Conservation (phyloP, 331 rosid genomes). For the Malus hybrid region DNA sequence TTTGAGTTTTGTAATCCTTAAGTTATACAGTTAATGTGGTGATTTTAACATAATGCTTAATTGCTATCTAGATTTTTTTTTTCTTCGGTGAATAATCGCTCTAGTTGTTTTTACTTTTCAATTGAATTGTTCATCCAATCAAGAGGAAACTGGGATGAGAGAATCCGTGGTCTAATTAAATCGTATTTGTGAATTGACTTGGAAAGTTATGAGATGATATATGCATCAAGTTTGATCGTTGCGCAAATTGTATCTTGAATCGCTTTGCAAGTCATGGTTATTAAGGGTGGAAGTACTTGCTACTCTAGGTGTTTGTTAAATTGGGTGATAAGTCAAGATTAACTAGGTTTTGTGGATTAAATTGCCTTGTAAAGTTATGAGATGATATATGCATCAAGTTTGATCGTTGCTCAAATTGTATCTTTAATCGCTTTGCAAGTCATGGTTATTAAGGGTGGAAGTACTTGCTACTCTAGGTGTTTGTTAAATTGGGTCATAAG, state of each 20-base stretch:
- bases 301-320: too few relatives aligned
- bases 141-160: not conserved
- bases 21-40: not conserved
- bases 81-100: not conserved
- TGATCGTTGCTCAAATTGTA: not conserved
- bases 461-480: not conserved
- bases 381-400: not conserved
- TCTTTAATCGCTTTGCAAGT: not conserved
- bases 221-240: not conserved
- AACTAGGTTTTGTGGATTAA: not conserved
- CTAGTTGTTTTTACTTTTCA: not conserved
- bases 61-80: not conserved
- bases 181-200: not conserved
- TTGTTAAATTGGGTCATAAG: too few relatives aligned
- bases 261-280: not conserved
- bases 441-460: not conserved
- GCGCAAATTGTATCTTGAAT: not conserved
- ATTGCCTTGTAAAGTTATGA: not conserved
- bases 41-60: not conserved
- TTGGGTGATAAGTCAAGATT: too few relatives aligned
- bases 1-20: not conserved
- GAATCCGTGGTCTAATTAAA: not conserved
- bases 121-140: not conserved
- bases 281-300: not conserved
- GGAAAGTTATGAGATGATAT: not conserved